Conservation (phyloP, 2,329 filamentous ascomycete species). For the Trichocomaceae sp. region DNA sequence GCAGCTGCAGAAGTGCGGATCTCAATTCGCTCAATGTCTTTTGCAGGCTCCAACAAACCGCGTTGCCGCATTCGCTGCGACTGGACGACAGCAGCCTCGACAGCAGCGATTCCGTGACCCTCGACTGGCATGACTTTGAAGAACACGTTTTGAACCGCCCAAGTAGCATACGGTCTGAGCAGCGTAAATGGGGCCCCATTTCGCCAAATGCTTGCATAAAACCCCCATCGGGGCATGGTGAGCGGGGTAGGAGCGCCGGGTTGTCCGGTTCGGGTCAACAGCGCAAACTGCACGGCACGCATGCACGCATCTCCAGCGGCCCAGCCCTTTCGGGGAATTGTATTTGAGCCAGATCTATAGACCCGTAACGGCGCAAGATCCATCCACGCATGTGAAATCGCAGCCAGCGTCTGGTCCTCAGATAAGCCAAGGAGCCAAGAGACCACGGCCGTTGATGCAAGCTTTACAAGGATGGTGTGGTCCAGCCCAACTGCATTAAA, state of each 20-base stretch:
- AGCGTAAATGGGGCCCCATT: background rate
- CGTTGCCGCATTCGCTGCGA: background rate
- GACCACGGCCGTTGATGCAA: constrained; percentile 36
- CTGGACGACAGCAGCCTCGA: constrained; percentile 20
- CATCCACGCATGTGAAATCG: constrained; percentile 36
- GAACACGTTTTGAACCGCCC: constrained; percentile 10
- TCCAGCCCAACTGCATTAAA: constrained; percentile 39
- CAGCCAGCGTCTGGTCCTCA: constrained; percentile 27
- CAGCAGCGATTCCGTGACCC: constrained; percentile 22
- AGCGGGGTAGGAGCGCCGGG: constrained; percentile 22
- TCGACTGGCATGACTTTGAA: constrained; percentile 17
- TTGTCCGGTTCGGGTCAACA: constrained; percentile 21
- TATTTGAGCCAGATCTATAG: constrained; percentile 30
- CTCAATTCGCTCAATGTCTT: constrained; percentile 17
- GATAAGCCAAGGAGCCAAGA: constrained; percentile 33
- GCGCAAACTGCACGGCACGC: constrained; percentile 28
- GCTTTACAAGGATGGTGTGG: constrained; percentile 38
- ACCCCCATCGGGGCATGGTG: constrained; percentile 26
- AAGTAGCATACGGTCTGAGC: background rate
- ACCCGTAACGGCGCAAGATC: constrained; percentile 33
- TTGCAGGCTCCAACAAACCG: constrained; percentile 1
- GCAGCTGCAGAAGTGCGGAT: constrained; percentile 22
- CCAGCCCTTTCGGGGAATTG: constrained; percentile 38
- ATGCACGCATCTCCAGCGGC: constrained; percentile 33
- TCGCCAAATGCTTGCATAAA: constrained; percentile 18